Percentiles rank a stretch among this genome's conserved stretches.
Evolutionary conservation across 2,329 filamentous ascomycete species (phyloP).

Genomic region (Elsinoe necatrix): DNA sequence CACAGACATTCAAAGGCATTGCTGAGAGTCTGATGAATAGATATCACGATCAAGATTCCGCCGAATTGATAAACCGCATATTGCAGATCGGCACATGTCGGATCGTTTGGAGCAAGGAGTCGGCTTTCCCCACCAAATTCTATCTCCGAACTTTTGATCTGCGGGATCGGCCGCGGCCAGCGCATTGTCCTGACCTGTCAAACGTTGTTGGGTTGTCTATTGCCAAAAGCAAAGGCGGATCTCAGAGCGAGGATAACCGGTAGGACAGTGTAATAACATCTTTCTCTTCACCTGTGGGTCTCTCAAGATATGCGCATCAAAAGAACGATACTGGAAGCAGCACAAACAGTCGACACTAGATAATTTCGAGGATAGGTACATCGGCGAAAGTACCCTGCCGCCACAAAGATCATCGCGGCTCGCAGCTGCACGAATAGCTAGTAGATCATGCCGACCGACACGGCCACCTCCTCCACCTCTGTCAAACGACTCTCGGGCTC

Average conservation of each 20-base stretch:
- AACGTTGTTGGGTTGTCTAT: constrained; percentile 7
- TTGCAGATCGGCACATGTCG: neutral
- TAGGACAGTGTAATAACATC: neutral
- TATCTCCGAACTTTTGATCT: neutral
- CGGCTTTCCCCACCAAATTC: constrained; percentile 1
- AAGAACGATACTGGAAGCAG: neutral
- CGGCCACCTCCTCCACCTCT: constrained; percentile 5
- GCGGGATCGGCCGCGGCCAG: neutral
- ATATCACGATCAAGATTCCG: too few relatives aligned
- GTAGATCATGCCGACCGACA: constrained; percentile 8
- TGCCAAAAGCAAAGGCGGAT: neutral
- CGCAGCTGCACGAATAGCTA: constrained; percentile 13
- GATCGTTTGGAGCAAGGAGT: neutral
- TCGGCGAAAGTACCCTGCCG: constrained; percentile 3
- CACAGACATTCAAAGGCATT: too few relatives aligned
- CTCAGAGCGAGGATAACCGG: neutral
- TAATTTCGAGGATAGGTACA: constrained; percentile 7
- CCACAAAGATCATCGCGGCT: constrained; percentile 12
- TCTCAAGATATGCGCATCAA: neutral
- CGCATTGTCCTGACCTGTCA: constrained; percentile 8
- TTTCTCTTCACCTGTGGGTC: neutral
- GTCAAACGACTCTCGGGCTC: constrained; percentile 9
- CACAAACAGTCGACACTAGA: neutral
- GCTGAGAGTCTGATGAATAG: too few relatives aligned
- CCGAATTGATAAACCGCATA: neutral